These are phyloP conservation scores for Tulasnella sp. DNA, from an alignment of 768 basidiomycete species.

Conservation along the genomic window DNA sequence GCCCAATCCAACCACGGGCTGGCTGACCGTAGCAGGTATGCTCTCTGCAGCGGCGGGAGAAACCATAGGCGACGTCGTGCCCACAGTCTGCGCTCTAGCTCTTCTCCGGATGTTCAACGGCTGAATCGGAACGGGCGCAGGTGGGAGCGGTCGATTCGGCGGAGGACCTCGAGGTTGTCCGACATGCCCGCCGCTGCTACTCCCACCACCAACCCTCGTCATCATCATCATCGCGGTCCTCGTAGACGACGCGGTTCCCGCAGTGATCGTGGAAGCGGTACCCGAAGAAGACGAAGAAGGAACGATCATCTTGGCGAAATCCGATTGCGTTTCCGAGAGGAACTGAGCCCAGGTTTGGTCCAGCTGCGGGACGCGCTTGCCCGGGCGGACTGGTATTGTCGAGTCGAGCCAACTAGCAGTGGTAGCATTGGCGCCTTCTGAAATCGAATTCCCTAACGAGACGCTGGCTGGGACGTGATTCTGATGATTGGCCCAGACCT, in stretches of 20 bases:
- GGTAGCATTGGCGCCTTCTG: too few relatives aligned
- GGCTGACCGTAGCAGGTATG: neutral
- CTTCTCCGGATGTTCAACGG: slow-evolving; percentile 4
- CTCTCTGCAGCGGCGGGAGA: neutral
- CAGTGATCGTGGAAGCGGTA: neutral
- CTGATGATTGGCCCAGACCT: neutral
- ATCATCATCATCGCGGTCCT: too few relatives aligned
- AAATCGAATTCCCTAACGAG: too few relatives aligned
- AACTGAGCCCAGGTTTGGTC: slow-evolving; percentile 19
- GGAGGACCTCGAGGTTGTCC: neutral
- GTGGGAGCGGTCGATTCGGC: neutral
- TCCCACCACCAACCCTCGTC: neutral
- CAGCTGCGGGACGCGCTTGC: slow-evolving; percentile 12
- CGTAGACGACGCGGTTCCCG: neutral
- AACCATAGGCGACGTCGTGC: neutral
- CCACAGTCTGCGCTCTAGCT: neutral
- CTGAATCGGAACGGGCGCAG: neutral
- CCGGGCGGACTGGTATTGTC: neutral
- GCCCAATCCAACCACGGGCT: neutral
- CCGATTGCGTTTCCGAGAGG: slow-evolving; percentile 18
- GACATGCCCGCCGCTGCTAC: too few relatives aligned
- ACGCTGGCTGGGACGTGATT: too few relatives aligned
- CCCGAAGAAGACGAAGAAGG: neutral
- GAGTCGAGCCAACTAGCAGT: neutral
- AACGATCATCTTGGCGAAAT: neutral